A percentile compares a stretch with the other conserved stretches of the same genome.
Evolutionary conservation across 768 basidiomycete species (phyloP).

Genomic region (Mycena capillaripes): DNA sequence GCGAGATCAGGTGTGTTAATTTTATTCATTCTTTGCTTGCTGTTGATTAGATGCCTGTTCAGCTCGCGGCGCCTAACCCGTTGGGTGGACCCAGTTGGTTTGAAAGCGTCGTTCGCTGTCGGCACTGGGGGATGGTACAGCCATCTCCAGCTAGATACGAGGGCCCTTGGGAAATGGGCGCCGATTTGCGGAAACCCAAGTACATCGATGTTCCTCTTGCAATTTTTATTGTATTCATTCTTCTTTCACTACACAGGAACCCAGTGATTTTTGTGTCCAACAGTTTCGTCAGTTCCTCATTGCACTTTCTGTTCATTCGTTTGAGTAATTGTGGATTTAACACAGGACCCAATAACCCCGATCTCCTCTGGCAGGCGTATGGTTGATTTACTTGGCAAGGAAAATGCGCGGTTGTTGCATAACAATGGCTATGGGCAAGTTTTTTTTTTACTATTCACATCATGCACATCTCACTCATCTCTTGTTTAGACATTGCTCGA

Average conservation of each 20-base stretch:
- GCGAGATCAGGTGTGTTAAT: slow-evolving; percentile 20
- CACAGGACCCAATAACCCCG: slow-evolving; percentile 29
- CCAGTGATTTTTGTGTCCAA: slow-evolving; percentile 33
- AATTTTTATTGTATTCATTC: background rate
- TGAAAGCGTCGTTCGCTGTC: slow-evolving; percentile 13
- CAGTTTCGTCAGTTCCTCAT: slow-evolving; percentile 22
- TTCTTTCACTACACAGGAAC: slow-evolving; percentile 6
- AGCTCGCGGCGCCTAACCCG: slow-evolving; percentile 28
- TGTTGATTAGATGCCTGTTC: background rate
- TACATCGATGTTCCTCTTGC: background rate
- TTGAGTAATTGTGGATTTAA: background rate
- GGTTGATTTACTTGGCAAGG: slow-evolving; percentile 28
- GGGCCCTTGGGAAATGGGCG: slow-evolving; percentile 21
- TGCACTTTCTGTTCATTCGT: background rate
- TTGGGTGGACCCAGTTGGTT: slow-evolving; percentile 27
- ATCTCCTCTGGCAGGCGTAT: slow-evolving; percentile 25
- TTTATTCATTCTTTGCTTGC: background rate
- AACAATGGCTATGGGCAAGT: slow-evolving; percentile 30
- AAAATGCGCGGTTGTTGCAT: slow-evolving; percentile 28
- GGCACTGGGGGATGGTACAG: slow-evolving; percentile 24
- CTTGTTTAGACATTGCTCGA: slow-evolving; percentile 27
- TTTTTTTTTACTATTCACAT: background rate
- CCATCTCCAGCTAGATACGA: slow-evolving; percentile 27
- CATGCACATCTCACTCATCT: background rate
- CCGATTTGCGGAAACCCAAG: slow-evolving; percentile 23